These are phyloP conservation scores for Tuctoria greenei DNA, from an alignment of 176 grass and related monocot species.

Conservation along the genomic window DNA sequence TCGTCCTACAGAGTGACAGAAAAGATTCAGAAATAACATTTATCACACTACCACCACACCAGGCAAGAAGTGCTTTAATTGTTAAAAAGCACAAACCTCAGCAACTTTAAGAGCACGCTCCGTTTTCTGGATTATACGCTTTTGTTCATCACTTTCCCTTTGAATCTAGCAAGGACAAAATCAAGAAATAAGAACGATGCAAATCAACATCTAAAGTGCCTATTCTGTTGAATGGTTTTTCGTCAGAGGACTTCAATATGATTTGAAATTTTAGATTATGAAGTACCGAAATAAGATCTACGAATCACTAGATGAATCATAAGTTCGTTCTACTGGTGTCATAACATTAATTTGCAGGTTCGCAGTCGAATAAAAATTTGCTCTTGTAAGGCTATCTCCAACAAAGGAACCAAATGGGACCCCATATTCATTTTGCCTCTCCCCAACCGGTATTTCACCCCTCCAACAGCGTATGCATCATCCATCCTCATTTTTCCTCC, in stretches of 20 bases:
- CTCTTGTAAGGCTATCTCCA: too few relatives aligned
- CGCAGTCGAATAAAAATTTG: neutral
- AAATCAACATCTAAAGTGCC: neutral
- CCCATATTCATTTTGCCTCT: too few relatives aligned
- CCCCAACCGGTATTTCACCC: too few relatives aligned
- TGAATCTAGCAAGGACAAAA: slow-evolving; percentile 56
- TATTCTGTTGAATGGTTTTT: neutral
- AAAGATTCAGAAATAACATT: slow-evolving; percentile 31
- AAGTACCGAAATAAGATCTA: neutral
- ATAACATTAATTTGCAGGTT: neutral
- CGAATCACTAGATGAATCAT: neutral
- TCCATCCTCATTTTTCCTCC: too few relatives aligned
- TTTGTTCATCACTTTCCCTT: slow-evolving; percentile 74
- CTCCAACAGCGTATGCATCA: too few relatives aligned
- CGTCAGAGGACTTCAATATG: neutral
- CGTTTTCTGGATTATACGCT: slow-evolving; percentile 70
- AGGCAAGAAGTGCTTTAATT: slow-evolving; percentile 4
- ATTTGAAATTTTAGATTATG: slow-evolving; percentile 7
- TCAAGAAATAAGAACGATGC: slow-evolving; percentile 24
- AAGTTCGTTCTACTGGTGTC: neutral
- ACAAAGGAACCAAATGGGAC: too few relatives aligned
- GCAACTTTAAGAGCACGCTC: slow-evolving; percentile 90
- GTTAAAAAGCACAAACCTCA: slow-evolving; percentile 55
- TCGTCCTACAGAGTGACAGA: slow-evolving; percentile 64
- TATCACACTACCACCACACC: neutral